Evolutionary conservation across 2,329 filamentous ascomycete species (phyloP).

Genomic region (Curvularia lunata): DNA sequence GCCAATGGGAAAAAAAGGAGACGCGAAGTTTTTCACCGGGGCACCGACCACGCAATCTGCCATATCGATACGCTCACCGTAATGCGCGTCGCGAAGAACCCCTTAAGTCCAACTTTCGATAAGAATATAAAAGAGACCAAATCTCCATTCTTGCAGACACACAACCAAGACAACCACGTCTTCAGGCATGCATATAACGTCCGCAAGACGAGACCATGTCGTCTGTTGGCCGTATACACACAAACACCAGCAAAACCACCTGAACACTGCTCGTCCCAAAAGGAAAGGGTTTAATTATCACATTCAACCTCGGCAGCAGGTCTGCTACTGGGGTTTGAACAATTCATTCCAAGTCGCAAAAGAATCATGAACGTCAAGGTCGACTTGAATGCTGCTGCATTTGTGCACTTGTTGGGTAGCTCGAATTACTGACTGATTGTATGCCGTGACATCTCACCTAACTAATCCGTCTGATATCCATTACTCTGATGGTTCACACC

Average conservation of each 20-base stretch:
- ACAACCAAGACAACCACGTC: background rate
- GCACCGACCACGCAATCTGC: conserved; percentile 18
- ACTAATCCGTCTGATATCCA: background rate
- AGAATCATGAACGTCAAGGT: background rate
- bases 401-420: background rate
- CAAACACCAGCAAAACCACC: background rate
- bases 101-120: background rate
- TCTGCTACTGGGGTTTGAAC: background rate
- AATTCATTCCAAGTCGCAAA: background rate
- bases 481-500: conserved; percentile 15
- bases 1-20: conserved; percentile 4
- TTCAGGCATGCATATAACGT: background rate
- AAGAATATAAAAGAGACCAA: background rate
- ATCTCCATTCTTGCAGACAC: background rate
- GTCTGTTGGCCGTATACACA: background rate
- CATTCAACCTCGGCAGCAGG: background rate
- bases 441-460: background rate
- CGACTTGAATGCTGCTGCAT: background rate
- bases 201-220: background rate
- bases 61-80: conserved; percentile 14
- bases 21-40: conserved; percentile 12
- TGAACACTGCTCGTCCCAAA: background rate
- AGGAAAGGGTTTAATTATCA: background rate
- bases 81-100: conserved; percentile 5
- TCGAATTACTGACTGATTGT: background rate